These are phyloP conservation scores for Cercospora nicotianae DNA, from an alignment of 2,329 filamentous ascomycete genomes.

Conservation along the genomic window DNA sequence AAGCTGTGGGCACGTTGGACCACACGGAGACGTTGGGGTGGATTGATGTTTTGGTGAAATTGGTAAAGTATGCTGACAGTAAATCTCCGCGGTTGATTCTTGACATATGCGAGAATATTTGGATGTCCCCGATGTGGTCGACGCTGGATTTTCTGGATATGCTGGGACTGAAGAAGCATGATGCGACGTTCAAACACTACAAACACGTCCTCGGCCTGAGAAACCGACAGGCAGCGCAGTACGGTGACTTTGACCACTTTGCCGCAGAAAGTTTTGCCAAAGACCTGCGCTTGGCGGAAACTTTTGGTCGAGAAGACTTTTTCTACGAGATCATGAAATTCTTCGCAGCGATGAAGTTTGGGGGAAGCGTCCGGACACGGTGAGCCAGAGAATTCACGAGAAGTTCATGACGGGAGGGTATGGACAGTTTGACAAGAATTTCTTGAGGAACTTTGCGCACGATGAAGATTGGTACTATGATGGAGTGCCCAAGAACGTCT, in stretches of 20 bases:
- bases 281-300: background rate
- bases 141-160: conserved; percentile 1
- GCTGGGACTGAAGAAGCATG: background rate
- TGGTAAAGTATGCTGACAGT: background rate
- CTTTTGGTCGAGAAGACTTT: background rate
- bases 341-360: background rate
- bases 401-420: conserved; percentile 4
- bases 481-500: background rate
- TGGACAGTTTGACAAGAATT: background rate
- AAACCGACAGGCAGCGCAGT: background rate
- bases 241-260: background rate
- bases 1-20: background rate
- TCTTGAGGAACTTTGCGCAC: background rate
- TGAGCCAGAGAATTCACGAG: background rate
- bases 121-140: background rate
- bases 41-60: conserved; percentile 1
- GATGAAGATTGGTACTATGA: background rate
- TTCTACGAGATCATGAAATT: background rate
- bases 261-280: background rate
- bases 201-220: background rate
- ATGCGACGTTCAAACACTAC: background rate
- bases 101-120: background rate
- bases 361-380: background rate
- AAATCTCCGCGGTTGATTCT: background rate
- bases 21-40: background rate